Evolutionary conservation across 1,284 basidiomycete species (phyloP).

Genomic region (Ceratobasidium sp.): DNA sequence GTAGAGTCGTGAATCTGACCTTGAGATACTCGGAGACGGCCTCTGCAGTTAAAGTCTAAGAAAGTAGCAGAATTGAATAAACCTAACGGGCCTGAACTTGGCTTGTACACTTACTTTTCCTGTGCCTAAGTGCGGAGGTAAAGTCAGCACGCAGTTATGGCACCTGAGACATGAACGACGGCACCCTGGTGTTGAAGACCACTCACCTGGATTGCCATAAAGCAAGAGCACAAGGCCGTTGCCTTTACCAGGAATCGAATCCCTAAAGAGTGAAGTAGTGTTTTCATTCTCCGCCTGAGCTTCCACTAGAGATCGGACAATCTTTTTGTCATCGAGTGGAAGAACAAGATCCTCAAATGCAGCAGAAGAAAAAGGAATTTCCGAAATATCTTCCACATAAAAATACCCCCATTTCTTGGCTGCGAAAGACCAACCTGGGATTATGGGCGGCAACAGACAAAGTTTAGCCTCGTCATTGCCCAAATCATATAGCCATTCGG

Average conservation of each 20-base stretch:
- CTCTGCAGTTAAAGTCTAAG: background rate
- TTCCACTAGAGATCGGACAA: background rate
- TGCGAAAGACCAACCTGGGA: slow-evolving; percentile 16
- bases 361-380: background rate
- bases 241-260: background rate
- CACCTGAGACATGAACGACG: too few species aligned
- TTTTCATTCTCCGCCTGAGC: background rate
- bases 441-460: background rate
- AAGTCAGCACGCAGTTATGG: too few species aligned
- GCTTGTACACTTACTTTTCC: background rate
- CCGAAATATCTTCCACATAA: background rate
- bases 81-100: too few species aligned
- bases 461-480: background rate
- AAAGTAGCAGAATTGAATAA: background rate
- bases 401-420: slow-evolving; percentile 1
- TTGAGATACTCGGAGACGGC: background rate
- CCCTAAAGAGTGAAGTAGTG: background rate
- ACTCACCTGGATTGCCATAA: background rate
- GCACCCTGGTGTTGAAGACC: background rate
- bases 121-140: background rate
- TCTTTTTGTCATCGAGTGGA: background rate
- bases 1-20: background rate
- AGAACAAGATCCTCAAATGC: background rate
- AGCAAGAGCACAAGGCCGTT: background rate
- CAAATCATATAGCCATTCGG: background rate